phyloP scores from a whole-genome alignment of 345 rosid species.

The Arabis alpina region DNA sequence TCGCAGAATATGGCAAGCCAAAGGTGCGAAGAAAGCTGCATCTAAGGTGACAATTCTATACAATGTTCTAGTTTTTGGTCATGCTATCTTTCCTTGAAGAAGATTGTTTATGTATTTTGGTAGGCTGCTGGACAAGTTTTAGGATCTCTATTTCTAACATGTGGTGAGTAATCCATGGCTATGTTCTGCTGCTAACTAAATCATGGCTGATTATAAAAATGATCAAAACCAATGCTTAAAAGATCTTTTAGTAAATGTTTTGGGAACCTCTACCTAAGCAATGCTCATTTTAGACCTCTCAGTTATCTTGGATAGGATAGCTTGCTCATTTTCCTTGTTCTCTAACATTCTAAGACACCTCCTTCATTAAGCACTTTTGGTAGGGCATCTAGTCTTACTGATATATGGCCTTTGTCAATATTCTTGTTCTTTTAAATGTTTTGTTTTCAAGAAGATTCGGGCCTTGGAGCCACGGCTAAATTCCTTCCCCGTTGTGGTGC shows the following conservation, averaged over 20 bases:
- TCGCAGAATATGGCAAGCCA: slow-evolving; percentile 94
- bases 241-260: slow-evolving; percentile 1
- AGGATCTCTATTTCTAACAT: slow-evolving; percentile 32
- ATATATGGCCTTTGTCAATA: slow-evolving; percentile 5
- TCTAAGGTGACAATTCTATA: slow-evolving; percentile 60
- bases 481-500: slow-evolving; percentile 21
- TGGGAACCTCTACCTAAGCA: slow-evolving; percentile 1
- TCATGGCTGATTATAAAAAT: background rate
- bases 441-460: slow-evolving; percentile 7
- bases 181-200: slow-evolving; percentile 8
- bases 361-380: background rate
- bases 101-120: slow-evolving; percentile 24
- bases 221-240: slow-evolving; percentile 8
- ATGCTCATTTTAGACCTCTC: slow-evolving; percentile 17
- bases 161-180: slow-evolving; percentile 18
- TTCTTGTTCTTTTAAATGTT: slow-evolving; percentile 11
- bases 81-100: slow-evolving; percentile 31
- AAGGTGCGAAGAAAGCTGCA: slow-evolving; percentile 84
- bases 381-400: slow-evolving; percentile 11
- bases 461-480: slow-evolving; percentile 1
- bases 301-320: slow-evolving; percentile 29
- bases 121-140: slow-evolving; percentile 35
- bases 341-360: slow-evolving; percentile 21
- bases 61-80: slow-evolving; percentile 27
- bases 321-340: slow-evolving; percentile 18